These are phyloP conservation scores for Fimicolochytrium jonesii DNA, from an alignment of 192 early-diverging fungal genomes.

Conservation along the genomic window DNA sequence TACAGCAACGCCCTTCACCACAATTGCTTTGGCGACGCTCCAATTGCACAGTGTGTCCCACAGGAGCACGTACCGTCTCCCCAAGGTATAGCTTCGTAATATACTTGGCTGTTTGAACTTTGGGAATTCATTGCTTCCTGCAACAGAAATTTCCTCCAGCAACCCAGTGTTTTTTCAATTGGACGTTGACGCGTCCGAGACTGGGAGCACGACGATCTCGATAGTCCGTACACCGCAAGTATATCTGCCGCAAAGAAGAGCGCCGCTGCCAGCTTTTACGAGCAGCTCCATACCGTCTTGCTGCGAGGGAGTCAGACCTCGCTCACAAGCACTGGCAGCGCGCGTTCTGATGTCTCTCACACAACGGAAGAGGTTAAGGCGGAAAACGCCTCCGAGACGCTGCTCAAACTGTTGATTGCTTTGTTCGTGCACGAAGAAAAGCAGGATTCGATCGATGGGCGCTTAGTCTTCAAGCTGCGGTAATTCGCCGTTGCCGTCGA, in stretches of 20 bases:
- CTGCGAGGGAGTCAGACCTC: background rate
- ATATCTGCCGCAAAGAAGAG: background rate
- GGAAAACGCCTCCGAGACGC: background rate
- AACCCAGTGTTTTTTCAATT: too few species aligned
- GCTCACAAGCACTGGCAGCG: background rate
- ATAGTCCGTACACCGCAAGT: too few species aligned
- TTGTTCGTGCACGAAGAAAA: background rate
- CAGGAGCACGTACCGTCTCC: too few species aligned
- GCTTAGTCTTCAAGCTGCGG: background rate
- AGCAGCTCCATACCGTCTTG: background rate
- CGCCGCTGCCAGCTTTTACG: background rate
- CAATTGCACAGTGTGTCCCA: too few species aligned
- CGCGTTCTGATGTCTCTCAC: background rate
- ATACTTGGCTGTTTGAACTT: too few species aligned
- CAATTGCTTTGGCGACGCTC: too few species aligned
- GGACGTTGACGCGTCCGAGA: too few species aligned
- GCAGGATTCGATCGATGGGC: background rate
- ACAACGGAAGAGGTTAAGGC: background rate
- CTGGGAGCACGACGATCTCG: too few species aligned
- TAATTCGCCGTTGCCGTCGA: background rate
- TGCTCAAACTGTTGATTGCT: background rate
- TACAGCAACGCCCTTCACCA: too few species aligned
- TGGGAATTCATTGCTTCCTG: too few species aligned
- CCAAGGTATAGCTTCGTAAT: too few species aligned
- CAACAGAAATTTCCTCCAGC: too few species aligned